Base-by-base conservation (phyloP, 2,329 filamentous ascomycete species). In the Talaromyces sp. region DNA sequence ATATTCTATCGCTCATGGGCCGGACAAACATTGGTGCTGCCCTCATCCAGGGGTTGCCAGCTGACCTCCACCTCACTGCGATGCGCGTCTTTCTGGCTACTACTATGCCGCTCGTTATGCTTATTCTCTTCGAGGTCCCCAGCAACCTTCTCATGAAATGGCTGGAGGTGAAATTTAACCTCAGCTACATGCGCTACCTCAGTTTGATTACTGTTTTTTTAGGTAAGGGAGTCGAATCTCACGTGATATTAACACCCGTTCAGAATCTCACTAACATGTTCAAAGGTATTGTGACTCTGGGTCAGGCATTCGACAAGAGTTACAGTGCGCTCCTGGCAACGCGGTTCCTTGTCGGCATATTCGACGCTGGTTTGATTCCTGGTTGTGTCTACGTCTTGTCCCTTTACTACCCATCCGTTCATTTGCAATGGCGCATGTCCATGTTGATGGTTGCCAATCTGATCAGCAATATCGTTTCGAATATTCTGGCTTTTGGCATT, bases 381-480 rank as follows among this genome's bases (percentile, higher is more conserved):
- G 59, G 59, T 14, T 61, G 59, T 27, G 59, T 61, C 14, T 61
- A 52, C 16, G 19, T 61, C 33, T 19, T 61, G 19, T 61, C 59
- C 4, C 45, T 61, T 19, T 61, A 61, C 35, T 61, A 61, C 11
- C 59, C 59, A 41, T 61, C 59, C 8, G 33, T 52, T 5, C 59
- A 61, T 27, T 41, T 61, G 59, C 59, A 61, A 27, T 61, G 59
- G 59, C 59, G 59, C 45, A 61, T 61, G 59, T 61, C 59, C 3
- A 61, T 61, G 59, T 41, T 61, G 33, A 61, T 61, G 59, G 59
- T 61, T 6, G 59, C 59, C 59, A 61, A 61, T 33, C 35, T 61
- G 8, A 11, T 50, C 59, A 61, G 59, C 22, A 61, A 61, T 33
- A 61, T 61, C 3, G 33, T 61, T 8, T 61, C 59, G 6, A 61